Percentiles rank a stretch among this genome's conserved stretches.
Evolutionary conservation across 139 green algal genomes (phyloP).

Genomic region (Auxenochlorella pyrenoidosa): DNA sequence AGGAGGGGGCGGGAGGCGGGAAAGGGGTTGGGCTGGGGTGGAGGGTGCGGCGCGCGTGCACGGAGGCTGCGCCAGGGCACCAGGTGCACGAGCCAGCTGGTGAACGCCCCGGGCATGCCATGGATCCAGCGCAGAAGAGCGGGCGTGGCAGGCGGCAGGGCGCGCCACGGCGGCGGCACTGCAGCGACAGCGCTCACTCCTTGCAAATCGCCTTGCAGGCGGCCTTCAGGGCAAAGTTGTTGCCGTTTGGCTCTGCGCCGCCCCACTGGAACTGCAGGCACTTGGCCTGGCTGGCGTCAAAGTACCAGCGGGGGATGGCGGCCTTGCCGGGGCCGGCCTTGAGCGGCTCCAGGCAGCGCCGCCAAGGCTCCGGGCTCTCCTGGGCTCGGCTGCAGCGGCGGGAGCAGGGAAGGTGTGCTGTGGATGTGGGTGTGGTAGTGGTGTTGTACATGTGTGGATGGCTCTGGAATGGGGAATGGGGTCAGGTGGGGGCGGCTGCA

Average conservation of each 20-base stretch:
- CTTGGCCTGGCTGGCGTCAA: neutral
- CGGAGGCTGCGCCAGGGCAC: too few relatives aligned
- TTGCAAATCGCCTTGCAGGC: conserved; percentile 1
- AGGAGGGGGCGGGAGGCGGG: neutral
- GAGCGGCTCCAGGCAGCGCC: neutral
- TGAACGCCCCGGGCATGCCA: too few relatives aligned
- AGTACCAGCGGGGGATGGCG: neutral
- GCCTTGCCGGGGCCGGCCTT: neutral
- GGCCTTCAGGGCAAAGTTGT: neutral
- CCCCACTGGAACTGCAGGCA: neutral
- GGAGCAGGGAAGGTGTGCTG: too few relatives aligned
- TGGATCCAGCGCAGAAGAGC: too few relatives aligned
- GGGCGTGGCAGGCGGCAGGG: neutral
- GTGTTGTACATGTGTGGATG: too few relatives aligned
- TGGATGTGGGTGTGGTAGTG: too few relatives aligned
- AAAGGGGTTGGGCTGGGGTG: neutral
- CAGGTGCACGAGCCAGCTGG: too few relatives aligned
- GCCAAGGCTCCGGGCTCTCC: neutral
- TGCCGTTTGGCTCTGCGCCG: neutral
- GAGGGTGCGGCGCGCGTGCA: too few relatives aligned
- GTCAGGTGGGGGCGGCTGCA: too few relatives aligned
- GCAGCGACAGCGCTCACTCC: neutral
- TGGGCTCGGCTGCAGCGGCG: neutral
- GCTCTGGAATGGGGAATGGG: too few relatives aligned
- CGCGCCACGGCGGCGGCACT: too few relatives aligned